These are phyloP conservation scores for Neurospora sp. DNA, from an alignment of 495 filamentous ascomycete species.

Conservation along the genomic window DNA sequence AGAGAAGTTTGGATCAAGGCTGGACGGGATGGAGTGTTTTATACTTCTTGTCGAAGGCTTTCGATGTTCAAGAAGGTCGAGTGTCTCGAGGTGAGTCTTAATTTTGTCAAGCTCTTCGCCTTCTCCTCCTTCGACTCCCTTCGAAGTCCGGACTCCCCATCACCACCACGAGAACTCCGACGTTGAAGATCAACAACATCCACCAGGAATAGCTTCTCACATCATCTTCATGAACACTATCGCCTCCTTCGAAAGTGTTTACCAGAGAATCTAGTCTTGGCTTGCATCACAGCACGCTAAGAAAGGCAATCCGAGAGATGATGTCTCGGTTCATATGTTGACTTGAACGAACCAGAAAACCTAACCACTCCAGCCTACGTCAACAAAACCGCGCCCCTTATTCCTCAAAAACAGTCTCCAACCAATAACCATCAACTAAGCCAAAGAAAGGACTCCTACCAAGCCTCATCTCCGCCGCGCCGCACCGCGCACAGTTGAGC, in stretches of 20 bases:
- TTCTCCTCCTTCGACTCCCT: neutral
- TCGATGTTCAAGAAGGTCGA: too few species aligned
- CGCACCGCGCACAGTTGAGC: too few species aligned
- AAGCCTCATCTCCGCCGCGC: neutral
- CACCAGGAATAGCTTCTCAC: neutral
- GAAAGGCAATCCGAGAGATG: neutral
- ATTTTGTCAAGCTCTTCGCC: neutral
- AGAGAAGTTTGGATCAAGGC: too few species aligned
- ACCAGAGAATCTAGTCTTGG: neutral
- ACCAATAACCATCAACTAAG: neutral
- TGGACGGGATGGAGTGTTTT: neutral
- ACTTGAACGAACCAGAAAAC: too few species aligned
- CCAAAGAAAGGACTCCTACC: neutral
- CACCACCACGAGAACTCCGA: neutral
- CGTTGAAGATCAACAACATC: neutral
- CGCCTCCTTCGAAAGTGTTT: neutral
- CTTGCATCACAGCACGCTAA: neutral
- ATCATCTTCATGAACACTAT: neutral
- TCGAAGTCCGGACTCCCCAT: neutral
- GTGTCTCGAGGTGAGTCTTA: neutral
- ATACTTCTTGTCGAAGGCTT: neutral
- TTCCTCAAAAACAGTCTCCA: neutral
- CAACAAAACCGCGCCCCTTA: neutral
- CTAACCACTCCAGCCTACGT: neutral
- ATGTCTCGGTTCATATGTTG: neutral